phyloP scores from a whole-genome alignment of 192 early-diverging fungal species.

The Coemansia sp. region DNA sequence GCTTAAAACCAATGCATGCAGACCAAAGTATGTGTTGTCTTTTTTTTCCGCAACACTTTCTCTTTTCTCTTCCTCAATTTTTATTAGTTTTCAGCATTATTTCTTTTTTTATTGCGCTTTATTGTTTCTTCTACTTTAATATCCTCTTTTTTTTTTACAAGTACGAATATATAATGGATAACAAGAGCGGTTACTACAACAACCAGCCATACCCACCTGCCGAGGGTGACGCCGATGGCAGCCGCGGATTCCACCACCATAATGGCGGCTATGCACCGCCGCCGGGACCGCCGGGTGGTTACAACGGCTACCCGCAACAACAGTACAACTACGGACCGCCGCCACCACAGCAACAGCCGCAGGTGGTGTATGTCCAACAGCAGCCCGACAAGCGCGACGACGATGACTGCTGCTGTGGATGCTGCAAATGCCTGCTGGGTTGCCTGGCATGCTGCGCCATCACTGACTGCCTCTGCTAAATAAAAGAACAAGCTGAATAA shows the following conservation, averaged over 20 bases:
- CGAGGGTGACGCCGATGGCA: not conserved
- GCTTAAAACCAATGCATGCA: not conserved
- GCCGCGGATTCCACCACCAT: not conserved
- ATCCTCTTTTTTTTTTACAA: not conserved
- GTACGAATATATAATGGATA: not conserved
- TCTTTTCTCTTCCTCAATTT: constrained; percentile 4
- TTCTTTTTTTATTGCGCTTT: not conserved
- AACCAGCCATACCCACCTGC: constrained; percentile 4
- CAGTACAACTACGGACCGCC: constrained; percentile 2
- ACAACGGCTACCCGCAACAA: constrained; percentile 6
- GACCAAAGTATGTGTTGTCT: no score
- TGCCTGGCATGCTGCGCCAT: constrained; percentile 18
- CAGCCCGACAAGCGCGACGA: constrained; percentile 12
- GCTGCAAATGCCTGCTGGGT: constrained; percentile 13
- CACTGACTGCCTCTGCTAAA: constrained; percentile 16
- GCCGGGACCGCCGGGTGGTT: constrained; percentile 12
- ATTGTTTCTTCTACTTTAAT: not conserved
- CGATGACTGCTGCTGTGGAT: constrained; percentile 18
- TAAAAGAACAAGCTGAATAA: not conserved
- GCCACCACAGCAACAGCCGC: constrained; percentile 9
- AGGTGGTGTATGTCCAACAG: constrained; percentile 17
- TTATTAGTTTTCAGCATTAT: not conserved
- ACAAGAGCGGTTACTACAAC: not conserved
- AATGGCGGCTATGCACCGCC: not conserved
- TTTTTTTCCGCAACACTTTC: not conserved